Evolutionary conservation across 768 basidiomycete species (phyloP), one percentile per base, ranked within the genome.

Genomic region (Naganishia vaughanmartiniae): DNA sequence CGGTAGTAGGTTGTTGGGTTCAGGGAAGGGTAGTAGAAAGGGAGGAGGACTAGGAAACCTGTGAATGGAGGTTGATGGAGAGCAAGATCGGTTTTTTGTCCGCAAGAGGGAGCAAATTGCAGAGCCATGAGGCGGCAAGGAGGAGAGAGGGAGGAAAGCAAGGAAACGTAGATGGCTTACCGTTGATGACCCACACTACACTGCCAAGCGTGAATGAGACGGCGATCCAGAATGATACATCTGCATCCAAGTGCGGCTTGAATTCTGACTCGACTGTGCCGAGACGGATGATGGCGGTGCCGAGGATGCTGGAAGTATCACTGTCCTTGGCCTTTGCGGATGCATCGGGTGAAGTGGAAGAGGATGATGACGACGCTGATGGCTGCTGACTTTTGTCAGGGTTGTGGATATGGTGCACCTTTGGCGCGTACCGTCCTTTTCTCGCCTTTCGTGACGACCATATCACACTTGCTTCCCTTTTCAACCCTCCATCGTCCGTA

Each of bases 11-110:
- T 77, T 51, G 34, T 83, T 73, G 65, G 7, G 15, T 30, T 33
- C 51, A 67, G 53, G 9, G 21, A 42, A 15, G 28, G 9, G 1
- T 28, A 31, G 31, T 71, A 71, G 31, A 85, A 81, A 0, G 87
- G 87, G 4, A 87, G 83, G 75, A 86, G 87, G 4, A 84, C 82
- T 54, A 84, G 74, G 73, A 87, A 87, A 15, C 86, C 87, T 77
- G 51, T 21, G n/a, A 15, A 19, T 36, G 48, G 55, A 26, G 34
- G 51, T 36, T 15, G 31, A 17, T 51, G 24, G 15, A 30, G 33
- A 12, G 33, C 12, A 6, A 5, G 34, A 36, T 36, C 34, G 12
- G 34, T 36, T 36, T 36, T 12, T 36, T 36, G 34, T 36, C 4
- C 4, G 34, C 34, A 12, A 36, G 34, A 36, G 34, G n/a, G n/a